Percentiles rank a stretch among this genome's conserved stretches.
These are phyloP conservation scores for Simmondsia chinensis DNA, from an alignment of 148 eudicot species.

Conservation along the genomic window DNA sequence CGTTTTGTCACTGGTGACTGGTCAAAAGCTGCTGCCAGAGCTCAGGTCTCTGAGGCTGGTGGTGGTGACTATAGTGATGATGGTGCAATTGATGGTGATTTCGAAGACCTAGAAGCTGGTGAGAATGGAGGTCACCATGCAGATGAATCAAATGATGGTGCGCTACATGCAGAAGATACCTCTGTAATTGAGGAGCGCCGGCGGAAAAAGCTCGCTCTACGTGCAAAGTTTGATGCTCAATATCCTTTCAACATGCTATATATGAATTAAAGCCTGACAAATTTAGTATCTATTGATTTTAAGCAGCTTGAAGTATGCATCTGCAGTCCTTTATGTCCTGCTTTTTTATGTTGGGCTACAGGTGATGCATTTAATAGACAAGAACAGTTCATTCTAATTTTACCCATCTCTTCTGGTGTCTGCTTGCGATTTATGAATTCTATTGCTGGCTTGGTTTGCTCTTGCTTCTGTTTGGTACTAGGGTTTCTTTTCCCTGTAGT, in stretches of 20 bases:
- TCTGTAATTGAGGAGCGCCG: constrained; percentile 37
- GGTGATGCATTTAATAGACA: too few relatives aligned
- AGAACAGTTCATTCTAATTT: too few relatives aligned
- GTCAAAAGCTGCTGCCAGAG: constrained; percentile 71
- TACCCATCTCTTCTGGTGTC: too few relatives aligned
- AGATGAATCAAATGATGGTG: constrained; percentile 8
- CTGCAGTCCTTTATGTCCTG: too few relatives aligned
- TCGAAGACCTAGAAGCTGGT: constrained; percentile 88
- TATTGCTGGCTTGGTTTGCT: too few relatives aligned
- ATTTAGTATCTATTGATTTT: too few relatives aligned
- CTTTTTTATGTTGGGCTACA: too few relatives aligned
- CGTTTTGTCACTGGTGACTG: constrained; percentile 93
- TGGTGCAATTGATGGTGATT: constrained; percentile 57
- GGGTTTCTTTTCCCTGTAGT: neutral
- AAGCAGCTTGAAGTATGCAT: too few relatives aligned
- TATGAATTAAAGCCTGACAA: too few relatives aligned
- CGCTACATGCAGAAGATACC: constrained; percentile 21
- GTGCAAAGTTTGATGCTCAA: constrained; percentile 87
- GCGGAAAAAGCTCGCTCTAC: constrained; percentile 84
- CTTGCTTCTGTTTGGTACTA: too few relatives aligned
- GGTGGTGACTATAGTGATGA: constrained; percentile 27
- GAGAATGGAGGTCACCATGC: constrained; percentile 31
- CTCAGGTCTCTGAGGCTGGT: constrained; percentile 30
- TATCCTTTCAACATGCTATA: constrained; percentile 85
- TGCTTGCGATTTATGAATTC: too few relatives aligned